These are phyloP conservation scores for Kodamaea sp. DNA, from an alignment of 1,139 yeast genomes.

Conservation along the genomic window DNA sequence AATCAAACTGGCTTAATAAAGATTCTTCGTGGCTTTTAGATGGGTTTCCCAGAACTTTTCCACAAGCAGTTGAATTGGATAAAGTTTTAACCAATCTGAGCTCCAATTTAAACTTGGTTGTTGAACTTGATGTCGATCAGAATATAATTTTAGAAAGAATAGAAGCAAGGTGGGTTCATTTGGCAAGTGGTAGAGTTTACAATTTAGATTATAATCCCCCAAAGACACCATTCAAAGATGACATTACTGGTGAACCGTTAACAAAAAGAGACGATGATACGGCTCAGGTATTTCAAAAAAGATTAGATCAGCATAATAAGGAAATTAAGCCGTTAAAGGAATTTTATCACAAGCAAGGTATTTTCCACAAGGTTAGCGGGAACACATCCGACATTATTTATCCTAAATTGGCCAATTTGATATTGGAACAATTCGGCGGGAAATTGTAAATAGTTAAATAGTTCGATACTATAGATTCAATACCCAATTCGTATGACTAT, in stretches of 20 bases:
- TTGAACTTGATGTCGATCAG: slow-evolving; percentile 81
- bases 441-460: neutral
- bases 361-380: slow-evolving; percentile 61
- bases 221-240: slow-evolving; percentile 73
- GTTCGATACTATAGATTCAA: too few relatives aligned
- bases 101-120: slow-evolving; percentile 63
- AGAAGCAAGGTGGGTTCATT: slow-evolving; percentile 81
- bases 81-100: slow-evolving; percentile 34
- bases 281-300: slow-evolving; percentile 58
- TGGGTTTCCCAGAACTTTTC: slow-evolving; percentile 82
- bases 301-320: slow-evolving; percentile 60
- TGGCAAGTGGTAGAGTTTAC: slow-evolving; percentile 81
- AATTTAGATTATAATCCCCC: slow-evolving; percentile 89
- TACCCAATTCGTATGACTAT: too few relatives aligned
- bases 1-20: slow-evolving; percentile 43
- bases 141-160: slow-evolving; percentile 74
- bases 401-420: slow-evolving; percentile 56
- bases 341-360: slow-evolving; percentile 51
- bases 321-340: slow-evolving; percentile 62
- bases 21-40: slow-evolving; percentile 70
- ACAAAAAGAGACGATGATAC: slow-evolving; percentile 80
- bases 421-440: slow-evolving; percentile 26
- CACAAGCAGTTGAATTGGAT: slow-evolving; percentile 65
- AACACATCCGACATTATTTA: slow-evolving; percentile 79
- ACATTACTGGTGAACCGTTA: slow-evolving; percentile 83